These are phyloP conservation scores for Brassica nigra DNA, from an alignment of 345 rosid genomes.

Conservation along the genomic window DNA sequence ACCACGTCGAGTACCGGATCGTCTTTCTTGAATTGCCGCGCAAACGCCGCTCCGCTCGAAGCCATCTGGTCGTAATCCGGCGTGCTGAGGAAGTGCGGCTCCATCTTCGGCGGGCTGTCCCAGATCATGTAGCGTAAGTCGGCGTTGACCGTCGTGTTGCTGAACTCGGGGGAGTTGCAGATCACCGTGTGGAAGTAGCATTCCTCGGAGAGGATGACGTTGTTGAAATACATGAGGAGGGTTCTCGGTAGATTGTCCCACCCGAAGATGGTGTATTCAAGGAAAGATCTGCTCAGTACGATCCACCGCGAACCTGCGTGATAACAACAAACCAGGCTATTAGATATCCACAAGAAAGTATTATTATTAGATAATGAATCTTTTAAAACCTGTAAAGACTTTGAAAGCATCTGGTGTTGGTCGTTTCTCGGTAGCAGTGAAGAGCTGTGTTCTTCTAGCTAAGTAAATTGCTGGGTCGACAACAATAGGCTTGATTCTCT, in stretches of 20 bases:
- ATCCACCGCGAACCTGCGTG: slow-evolving; percentile 91
- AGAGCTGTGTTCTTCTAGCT: slow-evolving; percentile 85
- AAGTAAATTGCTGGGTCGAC: slow-evolving; percentile 92
- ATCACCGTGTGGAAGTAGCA: slow-evolving; percentile 89
- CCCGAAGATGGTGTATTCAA: slow-evolving; percentile 87
- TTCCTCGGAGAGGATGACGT: slow-evolving; percentile 81
- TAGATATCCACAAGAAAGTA: too few relatives aligned
- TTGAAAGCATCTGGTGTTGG: slow-evolving; percentile 81
- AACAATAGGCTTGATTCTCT: slow-evolving; percentile 82
- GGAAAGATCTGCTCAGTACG: slow-evolving; percentile 76
- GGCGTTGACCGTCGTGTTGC: slow-evolving; percentile 77
- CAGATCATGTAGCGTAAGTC: slow-evolving; percentile 90
- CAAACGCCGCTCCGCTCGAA: slow-evolving; percentile 88
- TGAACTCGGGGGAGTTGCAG: slow-evolving; percentile 88
- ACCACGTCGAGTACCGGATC: slow-evolving; percentile 75
- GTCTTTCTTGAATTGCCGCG: slow-evolving; percentile 68
- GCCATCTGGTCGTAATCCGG: slow-evolving; percentile 72
- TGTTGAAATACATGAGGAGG: slow-evolving; percentile 94
- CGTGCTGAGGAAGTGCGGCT: slow-evolving; percentile 65
- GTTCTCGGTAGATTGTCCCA: slow-evolving; percentile 95
- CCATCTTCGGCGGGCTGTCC: slow-evolving; percentile 99
- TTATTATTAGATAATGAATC: background rate
- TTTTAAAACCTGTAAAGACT: slow-evolving; percentile 64
- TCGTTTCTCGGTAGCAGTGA: slow-evolving; percentile 83
- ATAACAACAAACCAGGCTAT: background rate